Evolutionary conservation across 345 rosid genomes (phyloP).

Genomic region (Euphorbia tirucalli): DNA sequence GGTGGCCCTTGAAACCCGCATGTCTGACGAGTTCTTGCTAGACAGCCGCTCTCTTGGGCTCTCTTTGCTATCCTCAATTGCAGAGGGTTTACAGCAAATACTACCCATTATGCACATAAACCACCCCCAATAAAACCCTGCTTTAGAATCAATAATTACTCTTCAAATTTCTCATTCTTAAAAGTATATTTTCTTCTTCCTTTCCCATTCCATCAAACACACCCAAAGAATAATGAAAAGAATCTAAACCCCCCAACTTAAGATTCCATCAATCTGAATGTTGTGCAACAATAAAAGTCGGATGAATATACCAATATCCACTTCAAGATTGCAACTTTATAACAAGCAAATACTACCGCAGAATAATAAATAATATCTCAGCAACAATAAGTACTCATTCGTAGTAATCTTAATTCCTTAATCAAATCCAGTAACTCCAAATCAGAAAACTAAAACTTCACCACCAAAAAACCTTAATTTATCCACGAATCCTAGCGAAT

Average conservation of each 20-base stretch:
- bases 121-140: slow-evolving; percentile 30
- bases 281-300: slow-evolving; percentile 8
- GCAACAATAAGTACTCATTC: slow-evolving; percentile 14
- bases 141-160: slow-evolving; percentile 36
- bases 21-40: slow-evolving; percentile 54
- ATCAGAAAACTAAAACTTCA: neutral
- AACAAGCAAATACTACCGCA: slow-evolving; percentile 10
- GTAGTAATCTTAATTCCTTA: neutral
- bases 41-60: slow-evolving; percentile 72
- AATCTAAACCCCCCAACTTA: slow-evolving; percentile 20
- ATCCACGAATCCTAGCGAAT: slow-evolving; percentile 10
- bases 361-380: slow-evolving; percentile 4
- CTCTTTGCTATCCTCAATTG: slow-evolving; percentile 81
- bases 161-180: slow-evolving; percentile 24
- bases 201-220: slow-evolving; percentile 25
- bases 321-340: slow-evolving; percentile 11
- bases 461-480: slow-evolving; percentile 2
- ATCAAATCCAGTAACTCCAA: slow-evolving; percentile 11
- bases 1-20: slow-evolving; percentile 53
- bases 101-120: slow-evolving; percentile 70
- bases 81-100: slow-evolving; percentile 78
- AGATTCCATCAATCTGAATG: slow-evolving; percentile 21
- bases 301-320: neutral
- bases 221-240: slow-evolving; percentile 10
- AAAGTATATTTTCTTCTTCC: slow-evolving; percentile 23